Base-by-base conservation (phyloP, 352 stramenopile genomes). In the Globisporangium echinulatum region DNA sequence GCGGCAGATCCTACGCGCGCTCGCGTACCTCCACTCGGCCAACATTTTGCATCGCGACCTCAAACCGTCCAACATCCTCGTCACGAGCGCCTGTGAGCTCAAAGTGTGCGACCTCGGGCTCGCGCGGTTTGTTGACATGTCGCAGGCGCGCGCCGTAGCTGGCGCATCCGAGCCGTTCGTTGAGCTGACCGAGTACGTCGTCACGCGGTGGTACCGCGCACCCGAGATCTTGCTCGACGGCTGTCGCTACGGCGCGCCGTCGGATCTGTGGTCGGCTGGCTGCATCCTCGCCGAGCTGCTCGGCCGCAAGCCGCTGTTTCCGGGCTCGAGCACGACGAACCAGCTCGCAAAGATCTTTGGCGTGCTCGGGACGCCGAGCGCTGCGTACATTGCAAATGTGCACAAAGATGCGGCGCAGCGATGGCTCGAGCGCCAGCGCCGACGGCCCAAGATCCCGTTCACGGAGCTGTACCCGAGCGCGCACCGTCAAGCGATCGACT, bases 1-100 rank as follows among this genome's bases (percentile, higher is more conserved):
- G 63, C 98, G 98, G 49, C 96, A 99, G 73, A 96, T 99, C 55
- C 68, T 99, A 15, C 85, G 91, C 46, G 96, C 90, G 1, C 68
- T 99, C n/a, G 95, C 97, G 56, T 99, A 98, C 62, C 85, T 99
- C 58, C 97, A 99, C 75, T 98, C 91, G 11, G 94, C 92, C 8
- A 94, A 96, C 56, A 94, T 99, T 0, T 88, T 99, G 47, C 97
- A 99, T 79, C 82, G 97, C 7, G 96, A 99, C 64, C 69, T 99
- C 38, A 98, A 98, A 69, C 89, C 90, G 6, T 93, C 85, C 11
- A 98, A 98, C 68, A 94, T 99, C 66, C 67, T 99, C n/a, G 76
- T 99, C 4, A 99, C 97, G 43, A 96, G 96, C 68, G 95, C 97
- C 56, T 99, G 96, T 47, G 96, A 97, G 40, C 68, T 98, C 4